These are phyloP conservation scores for Crithidia fasciculata DNA, from an alignment of 208 protist genomes.

Conservation along the genomic window DNA sequence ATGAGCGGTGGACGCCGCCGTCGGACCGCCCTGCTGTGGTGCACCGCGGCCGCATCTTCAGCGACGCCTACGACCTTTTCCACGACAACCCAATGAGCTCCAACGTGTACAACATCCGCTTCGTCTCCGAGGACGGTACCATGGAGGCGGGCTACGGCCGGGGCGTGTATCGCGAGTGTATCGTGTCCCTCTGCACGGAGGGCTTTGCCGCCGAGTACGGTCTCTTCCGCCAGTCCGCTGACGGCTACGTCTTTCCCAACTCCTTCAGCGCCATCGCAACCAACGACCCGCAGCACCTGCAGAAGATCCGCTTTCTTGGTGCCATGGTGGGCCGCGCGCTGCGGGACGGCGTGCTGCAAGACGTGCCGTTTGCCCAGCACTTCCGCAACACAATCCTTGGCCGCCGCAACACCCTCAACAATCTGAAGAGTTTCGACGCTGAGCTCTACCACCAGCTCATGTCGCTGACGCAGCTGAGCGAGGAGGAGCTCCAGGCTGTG, in stretches of 20 bases:
- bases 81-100: constrained; percentile 44
- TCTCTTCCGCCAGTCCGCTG: constrained; percentile 84
- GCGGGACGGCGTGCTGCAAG: constrained; percentile 90
- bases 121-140: constrained; percentile 39
- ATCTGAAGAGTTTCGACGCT: constrained; percentile 86
- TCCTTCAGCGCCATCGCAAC: constrained; percentile 81
- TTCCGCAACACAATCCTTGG: constrained; percentile 91
- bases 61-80: constrained; percentile 82
- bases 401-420: constrained; percentile 89
- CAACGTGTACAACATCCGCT: constrained; percentile 69
- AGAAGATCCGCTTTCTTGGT: constrained; percentile 90
- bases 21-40: constrained; percentile 33
- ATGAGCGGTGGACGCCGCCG: constrained; percentile 22
- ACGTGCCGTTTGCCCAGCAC: constrained; percentile 91
- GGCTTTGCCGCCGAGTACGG: constrained; percentile 86
- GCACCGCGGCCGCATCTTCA: constrained; percentile 79
- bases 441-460: constrained; percentile 89
- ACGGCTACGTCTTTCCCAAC: constrained; percentile 91
- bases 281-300: constrained; percentile 64
- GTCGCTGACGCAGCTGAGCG: constrained; percentile 60
- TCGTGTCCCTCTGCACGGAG: constrained; percentile 76
- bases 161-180: constrained; percentile 93
- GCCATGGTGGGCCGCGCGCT: constrained; percentile 90
- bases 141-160: constrained; percentile 91
- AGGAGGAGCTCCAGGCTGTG: constrained; percentile 74